phyloP scores from a whole-genome alignment of 2,329 filamentous ascomycete genomes.

The Trichoderma atroviride region DNA sequence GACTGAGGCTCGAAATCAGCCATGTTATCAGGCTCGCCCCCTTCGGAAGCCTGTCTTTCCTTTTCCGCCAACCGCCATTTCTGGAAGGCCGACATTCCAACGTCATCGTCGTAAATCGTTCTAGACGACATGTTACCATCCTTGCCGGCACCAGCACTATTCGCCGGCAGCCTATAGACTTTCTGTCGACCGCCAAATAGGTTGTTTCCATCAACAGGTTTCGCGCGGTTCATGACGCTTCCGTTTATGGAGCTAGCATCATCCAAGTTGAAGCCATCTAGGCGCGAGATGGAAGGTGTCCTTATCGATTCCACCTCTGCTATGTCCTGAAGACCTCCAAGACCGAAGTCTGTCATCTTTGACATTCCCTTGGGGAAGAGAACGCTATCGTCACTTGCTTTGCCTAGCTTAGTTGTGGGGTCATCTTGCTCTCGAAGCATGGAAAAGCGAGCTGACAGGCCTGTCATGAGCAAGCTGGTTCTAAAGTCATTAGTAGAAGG shows the following conservation, averaged over 20 bases:
- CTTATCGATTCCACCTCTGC: constrained; percentile 85
- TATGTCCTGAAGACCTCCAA: constrained; percentile 72
- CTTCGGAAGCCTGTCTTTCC: constrained; percentile 50
- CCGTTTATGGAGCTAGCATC: constrained; percentile 66
- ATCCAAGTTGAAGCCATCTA: constrained; percentile 69
- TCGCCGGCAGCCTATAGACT: constrained; percentile 79
- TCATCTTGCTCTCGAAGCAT: constrained; percentile 97
- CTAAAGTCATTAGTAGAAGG: constrained; percentile 88
- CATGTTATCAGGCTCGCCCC: constrained; percentile 44
- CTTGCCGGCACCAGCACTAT: constrained; percentile 45
- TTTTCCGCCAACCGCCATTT: constrained; percentile 67
- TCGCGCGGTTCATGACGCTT: constrained; percentile 81
- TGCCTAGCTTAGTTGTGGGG: constrained; percentile 83
- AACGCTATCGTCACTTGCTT: constrained; percentile 94
- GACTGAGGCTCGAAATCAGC: constrained; percentile 32
- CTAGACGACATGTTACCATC: constrained; percentile 63
- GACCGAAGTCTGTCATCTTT: constrained; percentile 70
- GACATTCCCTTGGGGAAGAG: constrained; percentile 81
- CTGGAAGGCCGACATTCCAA: constrained; percentile 81
- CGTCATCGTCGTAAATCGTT: constrained; percentile 83
- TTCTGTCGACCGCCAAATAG: constrained; percentile 96
- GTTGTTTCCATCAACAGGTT: constrained; percentile 86
- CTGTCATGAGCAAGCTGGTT: constrained; percentile 94
- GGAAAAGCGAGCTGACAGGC: constrained; percentile 90
- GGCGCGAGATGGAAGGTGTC: constrained; percentile 61